Percentiles rank a stretch among this genome's conserved stretches.
Evolutionary conservation across 164 flowering plant species (phyloP).

Genomic region (Warburgia ugandensis): DNA sequence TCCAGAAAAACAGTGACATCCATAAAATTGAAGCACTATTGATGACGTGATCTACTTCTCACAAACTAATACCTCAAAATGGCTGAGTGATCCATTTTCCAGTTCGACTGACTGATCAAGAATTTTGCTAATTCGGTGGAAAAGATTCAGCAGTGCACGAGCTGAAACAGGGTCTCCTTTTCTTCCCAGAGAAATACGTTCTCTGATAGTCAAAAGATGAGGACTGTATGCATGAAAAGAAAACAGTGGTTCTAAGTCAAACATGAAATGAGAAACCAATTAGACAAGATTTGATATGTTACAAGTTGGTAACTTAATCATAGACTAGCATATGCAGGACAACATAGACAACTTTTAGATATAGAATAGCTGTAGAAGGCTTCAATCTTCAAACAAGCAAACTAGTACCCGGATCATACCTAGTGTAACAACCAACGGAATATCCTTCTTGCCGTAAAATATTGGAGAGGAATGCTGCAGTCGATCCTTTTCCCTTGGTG

Average conservation of each 20-base stretch:
- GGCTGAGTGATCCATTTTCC: conserved; percentile 65
- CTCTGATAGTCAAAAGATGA: conserved; percentile 74
- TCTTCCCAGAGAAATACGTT: conserved; percentile 68
- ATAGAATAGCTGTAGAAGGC: neutral
- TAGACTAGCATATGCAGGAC: neutral
- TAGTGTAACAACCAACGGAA: conserved; percentile 87
- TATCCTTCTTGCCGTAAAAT: conserved; percentile 79
- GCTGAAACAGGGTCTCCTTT: conserved; percentile 56
- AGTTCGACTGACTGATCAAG: conserved; percentile 51
- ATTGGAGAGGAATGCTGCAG: conserved; percentile 77
- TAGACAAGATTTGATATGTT: neutral
- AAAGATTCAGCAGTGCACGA: conserved; percentile 38
- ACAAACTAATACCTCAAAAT: conserved; percentile 72
- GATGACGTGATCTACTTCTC: neutral
- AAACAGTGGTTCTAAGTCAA: neutral
- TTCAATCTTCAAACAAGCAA: neutral
- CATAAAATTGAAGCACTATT: neutral
- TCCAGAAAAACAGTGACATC: too few species aligned
- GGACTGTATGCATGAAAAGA: conserved; percentile 48
- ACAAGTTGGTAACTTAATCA: neutral
- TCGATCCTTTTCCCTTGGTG: conserved; percentile 99
- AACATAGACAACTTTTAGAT: neutral
- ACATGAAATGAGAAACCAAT: neutral
- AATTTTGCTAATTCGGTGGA: conserved; percentile 33
- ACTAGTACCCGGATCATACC: conserved; percentile 30